Percentiles rank a stretch among this genome's conserved stretches.
Evolutionary conservation across 1,284 basidiomycete genomes (phyloP).

Genomic region (Ceratobasidium sp.): DNA sequence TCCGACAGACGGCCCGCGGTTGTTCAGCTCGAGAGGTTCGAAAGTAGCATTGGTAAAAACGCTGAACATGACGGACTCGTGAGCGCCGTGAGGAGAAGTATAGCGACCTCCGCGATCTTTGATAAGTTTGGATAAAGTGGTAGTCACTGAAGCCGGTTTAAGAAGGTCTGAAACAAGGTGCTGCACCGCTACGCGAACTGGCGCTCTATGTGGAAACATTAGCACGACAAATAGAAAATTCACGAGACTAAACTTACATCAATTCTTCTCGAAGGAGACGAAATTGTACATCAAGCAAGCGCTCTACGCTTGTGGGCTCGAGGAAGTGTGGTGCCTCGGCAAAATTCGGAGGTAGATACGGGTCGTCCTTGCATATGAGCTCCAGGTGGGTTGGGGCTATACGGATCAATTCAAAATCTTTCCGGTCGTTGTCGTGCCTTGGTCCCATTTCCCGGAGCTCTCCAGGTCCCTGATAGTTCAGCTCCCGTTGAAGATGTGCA

Average conservation of each 20-base stretch:
- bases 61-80: slow-evolving; percentile 65
- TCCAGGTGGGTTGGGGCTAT: slow-evolving; percentile 73
- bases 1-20: slow-evolving; percentile 59
- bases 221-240: neutral
- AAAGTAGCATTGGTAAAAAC: slow-evolving; percentile 65
- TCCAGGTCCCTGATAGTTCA: slow-evolving; percentile 68
- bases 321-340: slow-evolving; percentile 69
- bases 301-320: slow-evolving; percentile 65
- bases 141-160: slow-evolving; percentile 44
- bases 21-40: slow-evolving; percentile 57
- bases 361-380: slow-evolving; percentile 59
- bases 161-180: slow-evolving; percentile 60
- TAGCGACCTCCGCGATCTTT: slow-evolving; percentile 48
- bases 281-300: slow-evolving; percentile 73
- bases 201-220: slow-evolving; percentile 56
- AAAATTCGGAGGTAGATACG: slow-evolving; percentile 69
- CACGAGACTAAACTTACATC: slow-evolving; percentile 57
- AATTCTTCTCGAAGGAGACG: slow-evolving; percentile 75
- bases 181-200: slow-evolving; percentile 63
- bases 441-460: slow-evolving; percentile 61
- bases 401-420: slow-evolving; percentile 65
- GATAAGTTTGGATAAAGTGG: slow-evolving; percentile 45
- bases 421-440: slow-evolving; percentile 73
- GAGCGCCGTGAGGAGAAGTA: slow-evolving; percentile 52
- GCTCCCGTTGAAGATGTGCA: slow-evolving; percentile 55